Evolutionary conservation across 176 grass and related monocot species (phyloP).

Genomic region (Ensete ventricosum): DNA sequence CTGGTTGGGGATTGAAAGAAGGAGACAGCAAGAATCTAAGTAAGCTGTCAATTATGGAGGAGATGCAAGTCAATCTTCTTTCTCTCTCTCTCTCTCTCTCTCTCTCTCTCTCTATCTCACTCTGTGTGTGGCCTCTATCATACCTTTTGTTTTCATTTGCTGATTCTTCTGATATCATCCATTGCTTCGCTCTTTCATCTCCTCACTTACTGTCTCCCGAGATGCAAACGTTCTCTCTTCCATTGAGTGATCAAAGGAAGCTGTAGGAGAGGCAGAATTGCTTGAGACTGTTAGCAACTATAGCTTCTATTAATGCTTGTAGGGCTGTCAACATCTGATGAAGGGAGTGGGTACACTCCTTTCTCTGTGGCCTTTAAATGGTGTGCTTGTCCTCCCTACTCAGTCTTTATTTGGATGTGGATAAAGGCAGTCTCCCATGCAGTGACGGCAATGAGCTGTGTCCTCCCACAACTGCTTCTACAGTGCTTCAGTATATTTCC

Average conservation of each 20-base stretch:
- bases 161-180: conserved; percentile 1
- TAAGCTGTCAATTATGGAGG: conserved; percentile 77
- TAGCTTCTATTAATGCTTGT: background rate
- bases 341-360: too few species aligned
- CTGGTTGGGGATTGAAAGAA: conserved; percentile 49
- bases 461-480: too few species aligned
- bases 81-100: conserved; percentile 38
- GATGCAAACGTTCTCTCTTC: background rate
- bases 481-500: too few species aligned
- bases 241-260: background rate
- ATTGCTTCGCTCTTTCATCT: conserved; percentile 16
- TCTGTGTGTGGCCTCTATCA: conserved; percentile 6
- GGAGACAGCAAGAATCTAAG: conserved; percentile 98
- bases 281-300: too few species aligned
- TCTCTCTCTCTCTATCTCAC: too few species aligned
- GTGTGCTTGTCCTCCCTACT: background rate
- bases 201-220: background rate
- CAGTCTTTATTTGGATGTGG: background rate
- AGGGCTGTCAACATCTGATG: too few species aligned
- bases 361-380: background rate
- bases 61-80: conserved; percentile 50
- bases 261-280: too few species aligned
- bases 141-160: conserved; percentile 61
- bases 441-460: too few species aligned
- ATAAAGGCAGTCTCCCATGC: background rate